Evolutionary conservation across 2,329 filamentous ascomycete species (phyloP), one percentile per base, ranked within the genome.

Genomic region (Aureobasidium sp.): DNA sequence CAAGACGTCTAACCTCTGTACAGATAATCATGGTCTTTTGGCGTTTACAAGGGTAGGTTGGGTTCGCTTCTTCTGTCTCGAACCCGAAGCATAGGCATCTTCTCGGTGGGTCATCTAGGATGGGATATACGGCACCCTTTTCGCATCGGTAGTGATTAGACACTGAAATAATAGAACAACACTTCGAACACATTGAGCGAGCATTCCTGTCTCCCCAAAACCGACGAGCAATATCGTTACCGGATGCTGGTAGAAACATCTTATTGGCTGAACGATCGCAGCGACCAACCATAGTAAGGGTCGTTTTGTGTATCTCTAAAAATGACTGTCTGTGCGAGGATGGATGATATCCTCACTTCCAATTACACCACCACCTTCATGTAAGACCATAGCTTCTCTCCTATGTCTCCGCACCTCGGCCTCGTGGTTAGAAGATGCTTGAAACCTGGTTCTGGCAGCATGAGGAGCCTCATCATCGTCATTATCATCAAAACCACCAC

Each of bases 381-480:
- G 93, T 62, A 96, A 78, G 25, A 97, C 91, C 83, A 97, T 92
- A 4, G 91, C 91, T 76, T 96, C 91, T 66, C 91, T 82, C 69
- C 93, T 83, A 54, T 90, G 82, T 42, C 69, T 82, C 63, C 91
- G 79, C 63, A 92, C 78, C 59, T 87, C 83, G 68, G 89, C 86
- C 72, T 93, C 89, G 8, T 42, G 44, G 1, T 32, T 45, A 1
- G 57, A 34, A 70, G 86, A 86, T 7, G 75, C 78, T 63, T 50
- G 57, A 16, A 39, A 79, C 85, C 70, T 84, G 82, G 62, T 84
- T 82, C 63, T 79, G n/a, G 70, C 34, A 77, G 70, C 29, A 73
- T 68, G 52, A 74, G 73, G 49, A 75, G 58, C 62, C 27, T 64
- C 63, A 39, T 62, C 41, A 48, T 65, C 63, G 29, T 62, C 44